Percentiles rank a stretch among this genome's conserved stretches.
Conservation (phyloP, 2,329 filamentous ascomycete species). For the Rachicladosporium sp. region DNA sequence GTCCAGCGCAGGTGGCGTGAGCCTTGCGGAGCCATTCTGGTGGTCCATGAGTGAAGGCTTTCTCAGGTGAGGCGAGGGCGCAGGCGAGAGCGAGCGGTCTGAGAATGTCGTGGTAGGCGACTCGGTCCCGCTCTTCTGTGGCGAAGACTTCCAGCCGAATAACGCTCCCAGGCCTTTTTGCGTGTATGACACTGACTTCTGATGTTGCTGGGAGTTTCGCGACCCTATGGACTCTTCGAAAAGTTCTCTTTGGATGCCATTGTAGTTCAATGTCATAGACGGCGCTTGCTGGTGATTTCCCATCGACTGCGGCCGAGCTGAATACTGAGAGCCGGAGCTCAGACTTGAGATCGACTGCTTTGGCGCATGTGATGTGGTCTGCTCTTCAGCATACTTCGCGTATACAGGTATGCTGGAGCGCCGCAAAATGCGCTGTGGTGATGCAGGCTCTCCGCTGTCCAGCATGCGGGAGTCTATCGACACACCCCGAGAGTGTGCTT, state of each 20-base stretch:
- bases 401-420: conserved; percentile 14
- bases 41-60: conserved; percentile 16
- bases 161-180: conserved; percentile 43
- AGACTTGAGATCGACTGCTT: conserved; percentile 14
- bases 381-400: conserved; percentile 18
- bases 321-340: conserved; percentile 10
- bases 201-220: neutral
- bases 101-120: conserved; percentile 53
- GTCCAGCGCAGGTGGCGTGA: conserved; percentile 38
- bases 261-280: conserved; percentile 21
- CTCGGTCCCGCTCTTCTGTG: conserved; percentile 37
- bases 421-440: conserved; percentile 13
- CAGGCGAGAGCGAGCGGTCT: conserved; percentile 45
- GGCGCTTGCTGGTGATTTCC: too few relatives aligned
- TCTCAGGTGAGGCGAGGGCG: conserved; percentile 37
- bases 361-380: conserved; percentile 13
- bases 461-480: conserved; percentile 18
- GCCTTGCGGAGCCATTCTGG: conserved; percentile 18
- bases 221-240: too few relatives aligned
- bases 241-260: conserved; percentile 12
- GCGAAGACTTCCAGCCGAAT: conserved; percentile 52
- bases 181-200: conserved; percentile 19
- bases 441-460: conserved; percentile 10
- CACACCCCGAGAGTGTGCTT: conserved; percentile 12
- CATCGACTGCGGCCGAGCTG: neutral